Percentiles rank a stretch among this genome's conserved stretches.
phyloP scores from a whole-genome alignment of 768 basidiomycete genomes.

The Boletus reticulatus region DNA sequence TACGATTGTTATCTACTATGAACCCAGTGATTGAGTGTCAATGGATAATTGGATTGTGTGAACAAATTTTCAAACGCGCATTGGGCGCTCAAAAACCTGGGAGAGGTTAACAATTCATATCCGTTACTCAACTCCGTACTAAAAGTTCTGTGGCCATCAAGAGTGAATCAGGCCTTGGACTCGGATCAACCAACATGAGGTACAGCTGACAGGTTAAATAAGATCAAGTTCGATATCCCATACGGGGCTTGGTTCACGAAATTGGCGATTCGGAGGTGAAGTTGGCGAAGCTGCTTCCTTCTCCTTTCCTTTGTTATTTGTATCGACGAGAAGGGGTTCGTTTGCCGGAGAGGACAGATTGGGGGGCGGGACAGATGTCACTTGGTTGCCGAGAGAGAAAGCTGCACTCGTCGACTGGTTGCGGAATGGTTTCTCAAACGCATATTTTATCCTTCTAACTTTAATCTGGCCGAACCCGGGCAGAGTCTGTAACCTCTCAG shows the following conservation, averaged over 20 bases:
- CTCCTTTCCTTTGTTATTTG: constrained; percentile 17
- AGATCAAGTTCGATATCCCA: constrained; percentile 76
- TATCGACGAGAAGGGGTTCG: neutral
- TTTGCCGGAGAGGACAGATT: neutral
- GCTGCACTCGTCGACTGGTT: constrained; percentile 55
- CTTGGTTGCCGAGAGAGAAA: constrained; percentile 33
- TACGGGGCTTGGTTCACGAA: constrained; percentile 51
- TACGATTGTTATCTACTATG: neutral
- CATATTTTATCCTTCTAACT: constrained; percentile 85
- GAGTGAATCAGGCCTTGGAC: neutral
- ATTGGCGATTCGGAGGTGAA: constrained; percentile 10
- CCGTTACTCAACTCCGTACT: no score
- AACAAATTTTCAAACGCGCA: neutral
- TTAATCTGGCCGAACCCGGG: constrained; percentile 96
- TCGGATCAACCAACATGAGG: neutral
- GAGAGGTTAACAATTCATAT: no score
- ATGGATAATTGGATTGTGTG: neutral
- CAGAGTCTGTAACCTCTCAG: constrained; percentile 74
- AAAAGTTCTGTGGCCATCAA: no score
- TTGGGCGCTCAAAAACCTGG: neutral
- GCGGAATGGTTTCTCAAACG: constrained; percentile 87
- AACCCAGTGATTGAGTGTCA: neutral
- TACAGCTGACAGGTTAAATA: constrained; percentile 26
- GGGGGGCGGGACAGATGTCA: neutral
- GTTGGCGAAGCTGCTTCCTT: constrained; percentile 14